Conservation (phyloP, 495 filamentous ascomycete species). For the Cenococcum geophilum region DNA sequence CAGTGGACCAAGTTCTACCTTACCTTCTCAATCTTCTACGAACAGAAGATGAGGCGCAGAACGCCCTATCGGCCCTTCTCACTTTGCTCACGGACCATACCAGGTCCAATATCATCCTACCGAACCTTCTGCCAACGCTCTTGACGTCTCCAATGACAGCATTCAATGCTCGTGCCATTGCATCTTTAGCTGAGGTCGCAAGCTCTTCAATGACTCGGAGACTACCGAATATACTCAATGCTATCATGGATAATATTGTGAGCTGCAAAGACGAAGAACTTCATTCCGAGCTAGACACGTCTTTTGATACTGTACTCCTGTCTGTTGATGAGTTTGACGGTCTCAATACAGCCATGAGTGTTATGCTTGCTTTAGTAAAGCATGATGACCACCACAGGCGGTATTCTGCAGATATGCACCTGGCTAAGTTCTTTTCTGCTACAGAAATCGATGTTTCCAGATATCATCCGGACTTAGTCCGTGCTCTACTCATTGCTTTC, state of each 20-base stretch:
- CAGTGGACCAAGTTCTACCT: slow-evolving; percentile 89
- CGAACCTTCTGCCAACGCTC: slow-evolving; percentile 89
- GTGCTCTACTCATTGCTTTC: slow-evolving; percentile 81
- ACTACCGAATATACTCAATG: slow-evolving; percentile 80
- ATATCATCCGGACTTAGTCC: slow-evolving; percentile 91
- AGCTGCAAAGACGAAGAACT: slow-evolving; percentile 68
- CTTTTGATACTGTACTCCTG: slow-evolving; percentile 81
- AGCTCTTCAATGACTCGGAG: slow-evolving; percentile 81
- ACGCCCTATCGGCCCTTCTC: slow-evolving; percentile 83
- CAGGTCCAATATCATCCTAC: slow-evolving; percentile 90
- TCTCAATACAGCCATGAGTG: slow-evolving; percentile 88
- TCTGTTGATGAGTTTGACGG: slow-evolving; percentile 96
- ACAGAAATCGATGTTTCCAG: slow-evolving; percentile 83
- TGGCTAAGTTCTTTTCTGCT: slow-evolving; percentile 81
- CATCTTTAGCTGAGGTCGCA: slow-evolving; percentile 86
- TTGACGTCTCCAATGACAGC: slow-evolving; percentile 82
- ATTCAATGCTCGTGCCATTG: slow-evolving; percentile 91
- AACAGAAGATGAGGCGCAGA: slow-evolving; percentile 78
- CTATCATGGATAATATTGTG: slow-evolving; percentile 88
- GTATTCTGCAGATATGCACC: slow-evolving; percentile 65
- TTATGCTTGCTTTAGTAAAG: slow-evolving; percentile 78
- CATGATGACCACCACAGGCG: slow-evolving; percentile 86
- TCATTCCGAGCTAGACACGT: slow-evolving; percentile 61
- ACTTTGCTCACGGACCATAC: slow-evolving; percentile 91
- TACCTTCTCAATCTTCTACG: slow-evolving; percentile 82